These are phyloP conservation scores for Heterobasidion occidentale DNA, from an alignment of 1,284 basidiomycete genomes.

Conservation along the genomic window DNA sequence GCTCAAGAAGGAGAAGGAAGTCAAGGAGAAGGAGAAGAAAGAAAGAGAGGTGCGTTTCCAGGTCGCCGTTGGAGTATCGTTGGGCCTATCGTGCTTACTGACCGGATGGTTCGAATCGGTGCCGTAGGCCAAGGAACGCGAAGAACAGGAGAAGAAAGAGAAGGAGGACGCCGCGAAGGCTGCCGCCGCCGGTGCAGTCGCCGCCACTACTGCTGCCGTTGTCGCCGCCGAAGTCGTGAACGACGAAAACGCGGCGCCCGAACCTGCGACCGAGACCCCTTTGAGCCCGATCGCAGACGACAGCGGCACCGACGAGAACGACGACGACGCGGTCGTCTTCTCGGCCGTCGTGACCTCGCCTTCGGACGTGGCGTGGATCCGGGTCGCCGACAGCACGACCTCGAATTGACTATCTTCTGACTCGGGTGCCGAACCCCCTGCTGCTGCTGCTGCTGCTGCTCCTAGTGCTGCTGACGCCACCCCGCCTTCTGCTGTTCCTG, in stretches of 20 bases:
- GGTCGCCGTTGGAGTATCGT: not conserved
- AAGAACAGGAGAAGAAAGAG: conserved; percentile 24
- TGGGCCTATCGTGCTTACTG: not conserved
- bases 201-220: not conserved
- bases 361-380: conserved; percentile 19
- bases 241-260: conserved; percentile 19
- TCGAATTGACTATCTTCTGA: conserved; percentile 24
- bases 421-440: conserved; percentile 2
- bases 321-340: conserved; percentile 15
- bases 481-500: not conserved
- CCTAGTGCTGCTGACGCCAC: not conserved
- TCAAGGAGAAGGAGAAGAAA: conserved; percentile 49
- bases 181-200: conserved; percentile 27
- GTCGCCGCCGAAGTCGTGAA: conserved; percentile 7
- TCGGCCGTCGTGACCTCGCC: conserved; percentile 14
- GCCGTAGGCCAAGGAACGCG: conserved; percentile 25
- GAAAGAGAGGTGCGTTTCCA: conserved; percentile 37
- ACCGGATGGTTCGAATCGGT: conserved; percentile 17
- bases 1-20: conserved; percentile 62
- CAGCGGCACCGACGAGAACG: conserved; percentile 22
- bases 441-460: not conserved
- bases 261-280: conserved; percentile 15
- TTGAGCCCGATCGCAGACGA: conserved; percentile 8
- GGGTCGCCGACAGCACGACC: conserved; percentile 13
- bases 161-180: conserved; percentile 34